phyloP scores from a whole-genome alignment of 768 basidiomycete genomes.

The Boletus speciosus region DNA sequence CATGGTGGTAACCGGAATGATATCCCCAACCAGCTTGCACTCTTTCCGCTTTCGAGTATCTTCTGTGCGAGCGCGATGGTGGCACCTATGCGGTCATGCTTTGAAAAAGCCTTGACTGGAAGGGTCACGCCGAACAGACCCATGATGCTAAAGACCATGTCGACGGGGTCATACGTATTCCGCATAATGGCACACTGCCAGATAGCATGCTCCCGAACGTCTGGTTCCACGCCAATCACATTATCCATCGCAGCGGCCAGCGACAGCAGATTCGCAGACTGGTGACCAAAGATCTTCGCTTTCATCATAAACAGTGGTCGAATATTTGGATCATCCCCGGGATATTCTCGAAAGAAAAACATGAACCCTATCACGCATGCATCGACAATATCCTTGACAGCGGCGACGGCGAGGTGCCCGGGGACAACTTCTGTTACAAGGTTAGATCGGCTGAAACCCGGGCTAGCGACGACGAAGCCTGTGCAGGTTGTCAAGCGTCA shows the following conservation, averaged over 20 bases:
- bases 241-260: neutral
- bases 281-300: neutral
- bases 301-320: neutral
- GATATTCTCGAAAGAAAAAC: neutral
- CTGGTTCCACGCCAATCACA: neutral
- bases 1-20: conserved; percentile 1
- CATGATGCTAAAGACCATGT: conserved; percentile 2
- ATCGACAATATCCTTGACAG: neutral
- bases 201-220: neutral
- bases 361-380: neutral
- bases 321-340: neutral
- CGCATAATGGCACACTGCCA: conserved; percentile 2
- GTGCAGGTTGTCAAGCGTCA: neutral
- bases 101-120: neutral
- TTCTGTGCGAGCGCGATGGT: neutral
- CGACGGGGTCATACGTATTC: neutral
- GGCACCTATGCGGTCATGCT: neutral
- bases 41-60: neutral
- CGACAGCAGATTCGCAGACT: neutral
- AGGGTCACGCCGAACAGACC: neutral
- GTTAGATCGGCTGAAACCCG: neutral
- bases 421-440: neutral
- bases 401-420: neutral
- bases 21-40: neutral
- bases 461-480: neutral